Conservation (phyloP, 768 basidiomycete genomes). For the Rhodotorula taiwanensis region DNA sequence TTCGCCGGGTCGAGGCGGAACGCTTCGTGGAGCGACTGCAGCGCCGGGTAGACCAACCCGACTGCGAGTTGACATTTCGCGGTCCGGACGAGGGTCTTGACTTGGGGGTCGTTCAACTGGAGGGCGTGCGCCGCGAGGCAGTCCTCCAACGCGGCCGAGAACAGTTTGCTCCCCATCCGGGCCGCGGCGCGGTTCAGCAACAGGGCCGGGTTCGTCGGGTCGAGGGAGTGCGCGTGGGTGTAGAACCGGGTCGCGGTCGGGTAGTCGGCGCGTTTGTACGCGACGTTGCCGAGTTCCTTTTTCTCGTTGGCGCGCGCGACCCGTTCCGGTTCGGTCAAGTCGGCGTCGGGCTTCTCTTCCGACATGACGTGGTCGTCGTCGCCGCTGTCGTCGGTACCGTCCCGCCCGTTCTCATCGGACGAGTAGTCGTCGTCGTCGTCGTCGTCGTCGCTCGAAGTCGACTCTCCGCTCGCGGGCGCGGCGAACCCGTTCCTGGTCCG, state of each 20-base stretch:
- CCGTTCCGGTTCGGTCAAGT: constrained; percentile 22
- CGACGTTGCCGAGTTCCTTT: constrained; percentile 67
- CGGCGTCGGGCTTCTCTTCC: constrained; percentile 21
- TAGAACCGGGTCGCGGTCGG: constrained; percentile 47
- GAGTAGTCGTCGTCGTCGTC: constrained; percentile 3
- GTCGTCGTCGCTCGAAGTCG: constrained; percentile 15
- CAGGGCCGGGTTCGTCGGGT: constrained; percentile 63
- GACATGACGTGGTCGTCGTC: constrained; percentile 5
- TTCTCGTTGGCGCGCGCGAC: constrained; percentile 49
- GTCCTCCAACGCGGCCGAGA: constrained; percentile 65
- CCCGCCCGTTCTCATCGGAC: constrained; percentile 7
- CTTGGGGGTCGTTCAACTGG: constrained; percentile 56
- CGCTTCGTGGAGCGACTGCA: constrained; percentile 59
- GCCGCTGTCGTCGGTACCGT: constrained; percentile 11
- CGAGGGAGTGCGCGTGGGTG: constrained; percentile 65
- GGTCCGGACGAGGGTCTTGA: constrained; percentile 74
- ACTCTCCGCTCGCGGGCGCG: too few species aligned
- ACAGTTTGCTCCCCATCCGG: constrained; percentile 72
- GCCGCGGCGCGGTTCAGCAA: constrained; percentile 81
- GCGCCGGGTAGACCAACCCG: constrained; percentile 61
- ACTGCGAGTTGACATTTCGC: constrained; percentile 77
- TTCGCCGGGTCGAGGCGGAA: constrained; percentile 61
- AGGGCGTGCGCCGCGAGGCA: constrained; percentile 67
- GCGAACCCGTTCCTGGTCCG: constrained; percentile 8
- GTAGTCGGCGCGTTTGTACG: constrained; percentile 34